Evolutionary conservation across 495 filamentous ascomycete species (phyloP).

Genomic region (Tuber calosporum): DNA sequence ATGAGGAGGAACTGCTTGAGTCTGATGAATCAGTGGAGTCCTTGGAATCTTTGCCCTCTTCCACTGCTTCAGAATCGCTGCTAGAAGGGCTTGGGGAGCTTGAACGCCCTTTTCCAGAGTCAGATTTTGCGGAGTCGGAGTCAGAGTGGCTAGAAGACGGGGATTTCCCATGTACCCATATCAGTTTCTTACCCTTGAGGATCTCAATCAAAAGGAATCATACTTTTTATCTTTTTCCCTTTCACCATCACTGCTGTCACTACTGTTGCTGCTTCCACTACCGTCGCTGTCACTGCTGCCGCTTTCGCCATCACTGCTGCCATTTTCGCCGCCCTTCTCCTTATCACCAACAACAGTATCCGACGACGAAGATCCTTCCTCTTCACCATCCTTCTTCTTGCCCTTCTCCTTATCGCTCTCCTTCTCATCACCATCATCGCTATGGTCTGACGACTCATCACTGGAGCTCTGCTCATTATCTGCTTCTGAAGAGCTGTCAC

Average conservation of each 20-base stretch:
- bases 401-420: background rate
- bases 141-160: constrained; percentile 19
- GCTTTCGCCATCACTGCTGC: background rate
- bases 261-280: background rate
- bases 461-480: constrained; percentile 31
- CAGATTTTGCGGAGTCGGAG: constrained; percentile 8
- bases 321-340: background rate
- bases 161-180: constrained; percentile 10
- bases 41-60: background rate
- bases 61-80: background rate
- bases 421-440: constrained; percentile 17
- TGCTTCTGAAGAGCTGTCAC: constrained; percentile 34
- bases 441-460: constrained; percentile 22
- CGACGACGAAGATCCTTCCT: background rate
- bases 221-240: constrained; percentile 25
- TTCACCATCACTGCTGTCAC: background rate
- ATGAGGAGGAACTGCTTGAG: constrained; percentile 13
- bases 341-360: background rate
- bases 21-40: background rate
- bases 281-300: constrained; percentile 1
- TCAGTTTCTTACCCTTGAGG: constrained; percentile 8
- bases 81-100: constrained; percentile 6
- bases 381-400: background rate
- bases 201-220: background rate
- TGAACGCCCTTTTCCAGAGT: constrained; percentile 12